Evolutionary conservation across 1,139 yeast genomes (phyloP).

Genomic region (Zygosaccharomyces pseudobailii): DNA sequence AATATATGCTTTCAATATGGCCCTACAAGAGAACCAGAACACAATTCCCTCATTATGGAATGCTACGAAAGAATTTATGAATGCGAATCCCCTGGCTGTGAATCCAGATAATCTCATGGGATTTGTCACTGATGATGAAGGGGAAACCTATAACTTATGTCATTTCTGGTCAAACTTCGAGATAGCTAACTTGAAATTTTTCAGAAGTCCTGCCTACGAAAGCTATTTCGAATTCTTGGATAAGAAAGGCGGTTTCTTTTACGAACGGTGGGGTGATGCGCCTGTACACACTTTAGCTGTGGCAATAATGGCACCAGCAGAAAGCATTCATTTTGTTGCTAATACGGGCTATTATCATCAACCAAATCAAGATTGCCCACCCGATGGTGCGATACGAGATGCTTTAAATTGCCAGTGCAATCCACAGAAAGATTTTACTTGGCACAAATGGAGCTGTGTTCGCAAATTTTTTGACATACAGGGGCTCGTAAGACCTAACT

Average conservation of each 20-base stretch:
- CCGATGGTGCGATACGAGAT: constrained; percentile 41
- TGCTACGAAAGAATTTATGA: constrained; percentile 60
- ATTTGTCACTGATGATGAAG: constrained; percentile 46
- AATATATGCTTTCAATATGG: constrained; percentile 77
- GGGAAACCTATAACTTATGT: constrained; percentile 69
- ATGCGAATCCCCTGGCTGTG: constrained; percentile 41
- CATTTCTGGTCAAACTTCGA: constrained; percentile 96
- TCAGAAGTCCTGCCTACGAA: constrained; percentile 57
- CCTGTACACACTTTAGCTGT: constrained; percentile 84
- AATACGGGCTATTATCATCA: constrained; percentile 87
- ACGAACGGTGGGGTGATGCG: constrained; percentile 95
- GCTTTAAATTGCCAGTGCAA: constrained; percentile 47
- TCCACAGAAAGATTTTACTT: constrained; percentile 43
- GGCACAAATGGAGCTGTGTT: constrained; percentile 21
- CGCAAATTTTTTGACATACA: constrained; percentile 16
- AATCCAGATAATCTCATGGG: constrained; percentile 53
- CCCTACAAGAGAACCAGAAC: constrained; percentile 66
- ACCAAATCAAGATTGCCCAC: constrained; percentile 77
- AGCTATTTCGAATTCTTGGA: constrained; percentile 66
- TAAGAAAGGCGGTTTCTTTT: constrained; percentile 72
- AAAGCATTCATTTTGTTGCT: constrained; percentile 79
- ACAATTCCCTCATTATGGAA: constrained; percentile 79
- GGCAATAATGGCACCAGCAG: constrained; percentile 60
- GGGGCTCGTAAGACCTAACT: constrained; percentile 8
- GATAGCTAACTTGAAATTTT: constrained; percentile 73